A percentile compares a stretch with the other conserved stretches of the same genome.
Evolutionary conservation across 495 filamentous ascomycete genomes (phyloP).

Genomic region (Gamarada debralockiae): DNA sequence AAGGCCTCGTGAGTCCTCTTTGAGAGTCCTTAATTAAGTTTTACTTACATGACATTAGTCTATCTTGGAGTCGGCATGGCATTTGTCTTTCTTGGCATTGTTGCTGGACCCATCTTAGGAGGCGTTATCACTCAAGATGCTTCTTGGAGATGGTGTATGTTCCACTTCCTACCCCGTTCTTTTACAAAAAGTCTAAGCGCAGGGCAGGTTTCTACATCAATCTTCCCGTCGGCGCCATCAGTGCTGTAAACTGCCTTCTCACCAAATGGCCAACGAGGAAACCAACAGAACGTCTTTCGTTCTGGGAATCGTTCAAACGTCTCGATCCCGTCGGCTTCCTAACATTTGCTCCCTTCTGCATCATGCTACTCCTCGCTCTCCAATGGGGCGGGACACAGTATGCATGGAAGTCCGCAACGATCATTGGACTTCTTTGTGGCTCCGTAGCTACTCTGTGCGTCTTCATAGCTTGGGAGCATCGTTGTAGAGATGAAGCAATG

Average conservation of each 20-base stretch:
- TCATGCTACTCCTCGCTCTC: slow-evolving; percentile 69
- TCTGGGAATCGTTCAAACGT: background rate
- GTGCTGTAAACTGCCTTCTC: slow-evolving; percentile 40
- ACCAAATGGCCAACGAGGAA: too few relatives aligned
- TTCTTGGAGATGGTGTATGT: slow-evolving; percentile 39
- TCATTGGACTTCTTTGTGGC: slow-evolving; percentile 68
- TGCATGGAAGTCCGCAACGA: slow-evolving; percentile 57
- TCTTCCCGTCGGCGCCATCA: slow-evolving; percentile 52
- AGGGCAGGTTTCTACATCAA: slow-evolving; percentile 56
- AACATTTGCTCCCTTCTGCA: slow-evolving; percentile 65
- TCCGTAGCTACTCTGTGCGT: slow-evolving; percentile 56
- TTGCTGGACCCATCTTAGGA: slow-evolving; percentile 52
- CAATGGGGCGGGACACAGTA: slow-evolving; percentile 81
- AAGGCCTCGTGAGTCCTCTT: too few relatives aligned
- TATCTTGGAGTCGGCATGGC: background rate
- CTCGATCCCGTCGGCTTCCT: slow-evolving; percentile 64
- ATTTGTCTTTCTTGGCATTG: slow-evolving; percentile 40
- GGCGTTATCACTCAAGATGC: slow-evolving; percentile 59
- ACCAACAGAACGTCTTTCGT: too few relatives aligned
- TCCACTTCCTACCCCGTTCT: background rate
- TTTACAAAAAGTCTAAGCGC: background rate
- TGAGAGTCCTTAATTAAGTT: too few relatives aligned
- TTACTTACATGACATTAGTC: too few relatives aligned
- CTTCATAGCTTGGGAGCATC: slow-evolving; percentile 60
- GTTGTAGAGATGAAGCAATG: slow-evolving; percentile 65